A percentile compares a stretch with the other conserved stretches of the same genome.
These are phyloP conservation scores for Pseudogymnoascus pannorum DNA, from an alignment of 2,329 filamentous ascomycete genomes.

Conservation along the genomic window DNA sequence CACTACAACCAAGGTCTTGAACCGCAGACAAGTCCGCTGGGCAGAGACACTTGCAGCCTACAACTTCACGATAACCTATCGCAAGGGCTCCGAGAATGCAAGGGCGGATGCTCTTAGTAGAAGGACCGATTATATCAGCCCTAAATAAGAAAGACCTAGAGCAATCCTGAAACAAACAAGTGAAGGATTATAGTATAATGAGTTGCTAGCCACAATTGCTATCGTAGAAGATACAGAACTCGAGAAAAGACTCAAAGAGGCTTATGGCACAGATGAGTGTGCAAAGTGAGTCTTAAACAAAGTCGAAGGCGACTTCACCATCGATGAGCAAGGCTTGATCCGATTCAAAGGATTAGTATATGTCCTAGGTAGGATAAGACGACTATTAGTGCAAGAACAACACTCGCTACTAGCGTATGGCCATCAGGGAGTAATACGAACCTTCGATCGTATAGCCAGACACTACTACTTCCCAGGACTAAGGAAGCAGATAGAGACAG, in stretches of 20 bases:
- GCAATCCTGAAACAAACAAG: background rate
- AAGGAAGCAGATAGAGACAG: no score
- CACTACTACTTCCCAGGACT: background rate
- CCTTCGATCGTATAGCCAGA: background rate
- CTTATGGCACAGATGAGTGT: background rate
- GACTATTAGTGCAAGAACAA: background rate
- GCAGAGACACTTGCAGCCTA: constrained; percentile 18
- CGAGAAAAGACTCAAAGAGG: background rate
- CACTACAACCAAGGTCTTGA: constrained; percentile 19
- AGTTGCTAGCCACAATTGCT: background rate
- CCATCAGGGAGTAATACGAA: background rate
- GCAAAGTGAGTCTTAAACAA: background rate
- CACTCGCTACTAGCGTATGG: background rate
- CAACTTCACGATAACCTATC: constrained; percentile 20
- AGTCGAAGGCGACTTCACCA: background rate
- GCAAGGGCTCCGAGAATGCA: background rate
- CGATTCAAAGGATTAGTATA: background rate
- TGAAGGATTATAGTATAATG: background rate
- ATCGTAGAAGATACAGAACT: background rate
- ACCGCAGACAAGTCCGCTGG: constrained; percentile 22
- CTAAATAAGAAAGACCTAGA: background rate
- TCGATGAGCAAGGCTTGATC: background rate
- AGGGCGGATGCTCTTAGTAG: background rate
- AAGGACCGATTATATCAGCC: background rate
- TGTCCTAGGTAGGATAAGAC: background rate